Evolutionary conservation across 169 alveolate genomes (phyloP), one percentile per base, ranked within the genome.

Genomic region (Cardiosporidium cionae): DNA sequence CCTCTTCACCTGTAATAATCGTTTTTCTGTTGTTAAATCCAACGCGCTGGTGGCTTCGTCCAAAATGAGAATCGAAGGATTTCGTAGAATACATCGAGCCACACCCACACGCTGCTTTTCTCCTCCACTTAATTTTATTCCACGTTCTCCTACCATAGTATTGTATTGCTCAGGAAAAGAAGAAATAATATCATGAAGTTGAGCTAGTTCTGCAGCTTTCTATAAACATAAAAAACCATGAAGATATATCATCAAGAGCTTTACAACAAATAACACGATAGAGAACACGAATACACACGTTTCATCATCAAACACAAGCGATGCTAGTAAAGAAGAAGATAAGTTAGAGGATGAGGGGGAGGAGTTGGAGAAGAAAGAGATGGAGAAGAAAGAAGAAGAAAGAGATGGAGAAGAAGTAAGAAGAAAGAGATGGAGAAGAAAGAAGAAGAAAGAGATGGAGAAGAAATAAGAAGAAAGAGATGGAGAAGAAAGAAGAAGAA

Each of bases 1-100:
- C n/a, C n/a, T n/a, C n/a, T n/a, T 29, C 67, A 76, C 90, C 63
- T 77, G 66, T 73, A 87, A 94, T 22, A 92, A 85, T 7, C 81
- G 74, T 36, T 78, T 84, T 78, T 93, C 96, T 9, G 96, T 90
- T 74, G 83, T 86, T 31, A 92, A 78, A 79, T 97, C 99, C 34
- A 95, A 89, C 0, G 98, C 96, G 29, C 98, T 91, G 29, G 99
- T 97, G 1, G 99, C 98, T 81, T 97, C 99, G 83, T 97, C 99
- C 84, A 97, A 90, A 7, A 94, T 80, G 70, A 95, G 89, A 25
- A 97, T 94, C 32, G 95, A 93, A 0, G 98, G 96, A 74, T 94
- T 88, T 69, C 95, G 93, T 33, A 96, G 72, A 72, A 97, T 80
- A 7, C 98, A 97, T 63, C 99, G 89, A 25, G 98, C 99, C 31